Conservation (phyloP, 495 filamentous ascomycete species). For the Trichoderma reesei region DNA sequence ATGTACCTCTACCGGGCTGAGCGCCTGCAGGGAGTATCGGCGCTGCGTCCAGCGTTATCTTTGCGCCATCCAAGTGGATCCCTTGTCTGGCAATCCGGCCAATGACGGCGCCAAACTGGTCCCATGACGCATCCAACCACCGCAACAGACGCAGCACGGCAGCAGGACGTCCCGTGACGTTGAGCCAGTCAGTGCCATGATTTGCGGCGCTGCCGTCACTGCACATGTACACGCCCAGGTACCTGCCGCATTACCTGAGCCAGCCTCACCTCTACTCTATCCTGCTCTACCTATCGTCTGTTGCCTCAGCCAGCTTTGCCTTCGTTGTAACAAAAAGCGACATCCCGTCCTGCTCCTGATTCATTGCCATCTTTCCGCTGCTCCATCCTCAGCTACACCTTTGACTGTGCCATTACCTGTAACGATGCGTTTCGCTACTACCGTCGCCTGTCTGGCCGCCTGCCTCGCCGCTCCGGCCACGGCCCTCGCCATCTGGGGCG, state of each 20-base stretch:
- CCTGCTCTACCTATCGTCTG: neutral
- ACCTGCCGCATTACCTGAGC: neutral
- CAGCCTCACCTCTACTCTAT: neutral
- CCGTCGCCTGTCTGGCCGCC: conserved; percentile 10
- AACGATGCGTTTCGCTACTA: conserved; percentile 33
- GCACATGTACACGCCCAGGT: neutral
- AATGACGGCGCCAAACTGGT: neutral
- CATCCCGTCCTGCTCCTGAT: neutral
- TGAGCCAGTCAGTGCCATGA: neutral
- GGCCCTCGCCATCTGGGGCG: conserved; percentile 29
- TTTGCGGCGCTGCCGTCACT: neutral
- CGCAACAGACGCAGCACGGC: conserved; percentile 1
- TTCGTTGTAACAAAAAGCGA: neutral
- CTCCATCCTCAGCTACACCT: neutral
- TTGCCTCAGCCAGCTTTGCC: neutral
- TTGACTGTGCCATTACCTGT: conserved; percentile 7
- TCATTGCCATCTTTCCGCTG: neutral
- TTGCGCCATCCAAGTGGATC: neutral
- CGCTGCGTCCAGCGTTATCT: neutral
- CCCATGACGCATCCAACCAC: conserved; percentile 8
- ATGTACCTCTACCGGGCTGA: neutral
- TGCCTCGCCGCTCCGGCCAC: conserved; percentile 30
- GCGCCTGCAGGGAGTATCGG: neutral
- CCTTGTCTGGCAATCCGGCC: neutral
- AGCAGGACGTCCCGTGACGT: conserved; percentile 1